A percentile compares a stretch with the other conserved stretches of the same genome.
These are phyloP conservation scores for Alnus rubra DNA, from an alignment of 306 rosid genomes.

Conservation along the genomic window DNA sequence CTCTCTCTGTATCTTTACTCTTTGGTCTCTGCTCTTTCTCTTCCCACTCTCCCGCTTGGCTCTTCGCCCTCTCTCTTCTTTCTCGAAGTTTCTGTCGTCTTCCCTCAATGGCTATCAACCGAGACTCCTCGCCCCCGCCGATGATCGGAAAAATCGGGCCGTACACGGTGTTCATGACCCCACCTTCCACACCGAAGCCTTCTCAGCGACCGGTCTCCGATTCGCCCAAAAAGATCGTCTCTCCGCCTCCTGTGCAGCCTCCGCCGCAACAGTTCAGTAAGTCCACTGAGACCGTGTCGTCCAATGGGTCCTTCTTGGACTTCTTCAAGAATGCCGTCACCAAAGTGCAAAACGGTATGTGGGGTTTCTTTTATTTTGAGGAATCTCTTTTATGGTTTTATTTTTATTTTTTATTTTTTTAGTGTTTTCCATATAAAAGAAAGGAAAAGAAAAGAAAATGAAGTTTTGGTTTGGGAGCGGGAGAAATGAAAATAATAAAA, in stretches of 20 bases:
- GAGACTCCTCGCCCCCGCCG: conserved; percentile 82
- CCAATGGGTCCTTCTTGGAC: conserved; percentile 55
- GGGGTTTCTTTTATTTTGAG: neutral
- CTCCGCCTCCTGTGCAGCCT: conserved; percentile 64
- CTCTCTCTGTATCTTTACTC: neutral
- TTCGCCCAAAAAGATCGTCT: conserved; percentile 70
- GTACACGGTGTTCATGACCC: conserved; percentile 97
- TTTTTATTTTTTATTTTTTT: neutral
- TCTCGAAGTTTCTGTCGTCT: neutral
- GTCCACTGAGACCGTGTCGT: conserved; percentile 21
- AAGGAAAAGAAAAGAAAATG: neutral
- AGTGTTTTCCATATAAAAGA: neutral
- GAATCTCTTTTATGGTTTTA: neutral
- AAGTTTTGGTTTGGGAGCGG: conserved; percentile 5
- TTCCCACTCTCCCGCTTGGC: conserved; percentile 1
- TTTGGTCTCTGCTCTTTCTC: neutral
- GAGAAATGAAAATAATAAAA: neutral
- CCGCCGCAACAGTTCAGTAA: conserved; percentile 84
- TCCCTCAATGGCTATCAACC: conserved; percentile 67
- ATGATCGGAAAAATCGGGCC: conserved; percentile 94
- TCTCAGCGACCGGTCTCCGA: conserved; percentile 37
- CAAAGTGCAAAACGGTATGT: conserved; percentile 76
- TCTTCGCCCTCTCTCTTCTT: neutral
- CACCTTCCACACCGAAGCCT: conserved; percentile 82
- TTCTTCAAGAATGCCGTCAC: conserved; percentile 75